Evolutionary conservation across 2,329 filamentous ascomycete species (phyloP), one percentile per base, ranked within the genome.

Genomic region (Epichloe sibirici): DNA sequence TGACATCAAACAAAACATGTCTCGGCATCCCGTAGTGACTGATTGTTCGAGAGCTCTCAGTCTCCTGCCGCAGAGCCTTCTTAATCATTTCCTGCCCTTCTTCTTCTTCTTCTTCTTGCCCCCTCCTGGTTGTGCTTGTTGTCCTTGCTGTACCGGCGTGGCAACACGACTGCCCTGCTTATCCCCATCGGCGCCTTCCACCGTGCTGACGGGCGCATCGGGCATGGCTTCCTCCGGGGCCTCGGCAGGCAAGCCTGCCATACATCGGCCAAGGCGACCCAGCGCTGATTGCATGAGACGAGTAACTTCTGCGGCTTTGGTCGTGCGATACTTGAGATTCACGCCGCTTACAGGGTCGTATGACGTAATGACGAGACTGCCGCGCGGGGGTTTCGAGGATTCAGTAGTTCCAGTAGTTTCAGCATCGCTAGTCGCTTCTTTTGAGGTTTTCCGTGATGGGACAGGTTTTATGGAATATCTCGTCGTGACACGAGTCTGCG

Each of bases 261-360:
- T 84, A 53, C 75, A 78, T 51, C 82, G 77, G n/a, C 85, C 88
- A 59, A 96, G 69, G 53, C 80, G 78, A 0, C 89, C 90, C 57
- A 98, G 69, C 44, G 84, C 81, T 49, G 82, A 80, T 56, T 64
- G 59, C 53, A 98, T 80, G 61, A 98, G 71, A 31, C 93, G 77
- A 25, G 86, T 85, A 9, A 98, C 90, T 71, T 97, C 91, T 21
- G 88, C 88, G 21, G 86, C 88, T 70, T 95, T 95, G 65, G 85
- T 85, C 38, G 93, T 98, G 65, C 81, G 79, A 75, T 96, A 97
- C 71, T 96, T 95, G 57, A 98, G 77, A 56, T 85, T 85, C 53
- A 85, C 83, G 63, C 93, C 93, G 51, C 83, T 86, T 43, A 73
- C 74, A 0, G 93, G 86, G 67, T 96, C 88, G 72, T 83, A 97